Evolutionary conservation across 345 rosid genomes (phyloP).

Genomic region (Eucalyptus regnans): DNA sequence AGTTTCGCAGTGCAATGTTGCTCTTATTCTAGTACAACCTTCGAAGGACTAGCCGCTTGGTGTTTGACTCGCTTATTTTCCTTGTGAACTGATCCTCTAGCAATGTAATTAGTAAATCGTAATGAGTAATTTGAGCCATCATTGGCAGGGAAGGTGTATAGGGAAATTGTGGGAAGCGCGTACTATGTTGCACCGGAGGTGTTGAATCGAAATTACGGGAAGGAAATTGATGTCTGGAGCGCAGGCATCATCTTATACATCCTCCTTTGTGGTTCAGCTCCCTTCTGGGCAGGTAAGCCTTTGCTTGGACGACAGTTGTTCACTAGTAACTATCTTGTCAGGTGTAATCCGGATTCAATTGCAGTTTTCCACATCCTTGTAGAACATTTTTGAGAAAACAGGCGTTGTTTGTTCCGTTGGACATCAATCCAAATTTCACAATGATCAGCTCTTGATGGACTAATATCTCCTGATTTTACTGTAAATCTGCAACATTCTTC

Average conservation of each 20-base stretch:
- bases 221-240: slow-evolving; percentile 93
- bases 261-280: slow-evolving; percentile 89
- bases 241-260: slow-evolving; percentile 89
- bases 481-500: background rate
- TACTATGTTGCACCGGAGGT: slow-evolving; percentile 96
- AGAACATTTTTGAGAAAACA: background rate
- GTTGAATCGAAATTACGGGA: slow-evolving; percentile 53
- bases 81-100: background rate
- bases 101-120: background rate
- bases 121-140: background rate
- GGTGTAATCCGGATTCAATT: background rate
- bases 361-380: background rate
- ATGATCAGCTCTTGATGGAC: background rate
- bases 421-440: background rate
- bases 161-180: slow-evolving; percentile 67
- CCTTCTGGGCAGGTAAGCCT: slow-evolving; percentile 81
- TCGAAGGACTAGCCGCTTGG: background rate
- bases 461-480: background rate
- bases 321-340: background rate
- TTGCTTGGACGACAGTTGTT: background rate
- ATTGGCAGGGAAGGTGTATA: slow-evolving; percentile 46
- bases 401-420: background rate
- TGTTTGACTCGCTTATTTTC: background rate
- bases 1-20: background rate
- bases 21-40: background rate